Percentiles rank a stretch among this genome's conserved stretches.
These are phyloP conservation scores for Xylaria digitata DNA, from an alignment of 2,329 filamentous ascomycete genomes.

Conservation along the genomic window DNA sequence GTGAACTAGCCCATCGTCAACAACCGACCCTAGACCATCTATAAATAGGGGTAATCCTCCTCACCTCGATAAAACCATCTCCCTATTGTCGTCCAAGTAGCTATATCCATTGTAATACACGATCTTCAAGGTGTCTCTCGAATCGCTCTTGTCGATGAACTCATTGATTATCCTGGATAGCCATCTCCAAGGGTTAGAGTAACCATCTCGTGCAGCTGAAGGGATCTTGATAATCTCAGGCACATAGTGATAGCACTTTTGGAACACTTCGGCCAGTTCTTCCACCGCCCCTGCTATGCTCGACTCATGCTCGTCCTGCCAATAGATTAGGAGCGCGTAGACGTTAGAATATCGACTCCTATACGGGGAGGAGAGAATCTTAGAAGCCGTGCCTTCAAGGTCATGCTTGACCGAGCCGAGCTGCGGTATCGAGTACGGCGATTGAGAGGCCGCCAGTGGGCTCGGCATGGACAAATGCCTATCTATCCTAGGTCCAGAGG, in stretches of 20 bases:
- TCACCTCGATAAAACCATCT: slow-evolving; percentile 69
- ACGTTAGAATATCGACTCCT: slow-evolving; percentile 66
- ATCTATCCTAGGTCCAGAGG: slow-evolving; percentile 66
- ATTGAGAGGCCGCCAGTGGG: slow-evolving; percentile 42
- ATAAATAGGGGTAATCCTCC: slow-evolving; percentile 26
- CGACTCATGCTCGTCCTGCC: slow-evolving; percentile 65
- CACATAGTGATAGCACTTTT: slow-evolving; percentile 64
- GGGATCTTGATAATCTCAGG: slow-evolving; percentile 63
- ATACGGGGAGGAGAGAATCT: slow-evolving; percentile 61
- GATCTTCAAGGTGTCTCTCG: slow-evolving; percentile 68
- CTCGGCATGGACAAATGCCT: slow-evolving; percentile 57
- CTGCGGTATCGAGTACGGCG: slow-evolving; percentile 55
- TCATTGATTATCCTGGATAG: slow-evolving; percentile 62
- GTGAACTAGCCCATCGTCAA: slow-evolving; percentile 57
- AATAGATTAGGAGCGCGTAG: slow-evolving; percentile 65
- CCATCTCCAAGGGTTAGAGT: slow-evolving; percentile 65
- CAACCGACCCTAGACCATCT: slow-evolving; percentile 16
- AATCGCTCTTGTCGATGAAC: slow-evolving; percentile 65
- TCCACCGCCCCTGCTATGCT: slow-evolving; percentile 56
- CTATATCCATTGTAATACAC: slow-evolving; percentile 69
- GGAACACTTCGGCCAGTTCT: slow-evolving; percentile 63
- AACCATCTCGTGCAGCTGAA: slow-evolving; percentile 56
- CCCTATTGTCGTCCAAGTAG: slow-evolving; percentile 64
- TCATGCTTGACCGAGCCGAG: slow-evolving; percentile 64
- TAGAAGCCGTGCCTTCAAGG: slow-evolving; percentile 62